phyloP scores from a whole-genome alignment of 495 filamentous ascomycete species.

The Immersiella caudata region DNA sequence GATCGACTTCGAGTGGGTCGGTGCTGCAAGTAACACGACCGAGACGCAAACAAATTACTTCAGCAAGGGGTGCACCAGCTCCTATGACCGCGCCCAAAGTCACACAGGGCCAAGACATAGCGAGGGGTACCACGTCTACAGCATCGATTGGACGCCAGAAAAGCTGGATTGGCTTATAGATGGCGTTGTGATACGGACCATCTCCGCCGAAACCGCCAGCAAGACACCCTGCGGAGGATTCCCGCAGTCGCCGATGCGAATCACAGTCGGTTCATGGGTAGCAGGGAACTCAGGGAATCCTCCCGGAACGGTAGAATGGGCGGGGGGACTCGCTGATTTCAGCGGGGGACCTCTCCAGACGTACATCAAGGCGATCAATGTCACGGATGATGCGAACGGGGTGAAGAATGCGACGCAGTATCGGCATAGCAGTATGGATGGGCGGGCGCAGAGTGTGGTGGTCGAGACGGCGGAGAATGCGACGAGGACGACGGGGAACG shows the following conservation, averaged over 20 bases:
- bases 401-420: not conserved
- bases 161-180: not conserved
- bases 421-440: not conserved
- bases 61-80: slow-evolving; percentile 81
- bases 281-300: not conserved
- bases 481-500: not conserved
- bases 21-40: slow-evolving; percentile 48
- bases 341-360: not conserved
- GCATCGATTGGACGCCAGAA: not conserved
- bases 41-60: slow-evolving; percentile 90
- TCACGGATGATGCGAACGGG: slow-evolving; percentile 1
- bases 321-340: slow-evolving; percentile 3
- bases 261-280: not conserved
- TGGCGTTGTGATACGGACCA: not conserved
- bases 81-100: slow-evolving; percentile 36
- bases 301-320: not conserved
- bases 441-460: not conserved
- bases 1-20: slow-evolving; percentile 89
- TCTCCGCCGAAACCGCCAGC: not conserved
- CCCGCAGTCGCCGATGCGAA: not conserved
- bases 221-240: not conserved
- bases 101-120: not conserved
- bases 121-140: not conserved
- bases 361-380: not conserved
- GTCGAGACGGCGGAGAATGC: not conserved